A percentile compares a stretch with the other conserved stretches of the same genome.
These are phyloP conservation scores for Actinomortierella ambigua DNA, from an alignment of 371 early-diverging fungal genomes.

Conservation along the genomic window DNA sequence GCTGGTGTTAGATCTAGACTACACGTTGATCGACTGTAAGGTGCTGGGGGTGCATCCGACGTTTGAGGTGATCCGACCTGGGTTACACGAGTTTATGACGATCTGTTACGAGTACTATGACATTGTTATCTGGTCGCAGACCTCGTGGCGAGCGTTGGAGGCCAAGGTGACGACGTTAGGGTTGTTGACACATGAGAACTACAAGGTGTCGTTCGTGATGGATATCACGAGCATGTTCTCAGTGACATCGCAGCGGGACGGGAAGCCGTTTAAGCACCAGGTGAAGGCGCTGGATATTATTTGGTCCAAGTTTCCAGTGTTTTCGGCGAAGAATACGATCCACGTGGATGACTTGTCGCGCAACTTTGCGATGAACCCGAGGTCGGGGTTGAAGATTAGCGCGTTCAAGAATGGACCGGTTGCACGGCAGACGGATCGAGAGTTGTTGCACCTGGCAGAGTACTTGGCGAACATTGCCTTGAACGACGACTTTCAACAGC, in stretches of 20 bases:
- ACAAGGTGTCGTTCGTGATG: slow-evolving; percentile 63
- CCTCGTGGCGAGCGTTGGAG: slow-evolving; percentile 63
- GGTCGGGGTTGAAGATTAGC: slow-evolving; percentile 61
- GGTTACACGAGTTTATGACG: slow-evolving; percentile 63
- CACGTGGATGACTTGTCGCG: slow-evolving; percentile 66
- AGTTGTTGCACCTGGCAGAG: slow-evolving; percentile 52
- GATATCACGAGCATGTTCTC: slow-evolving; percentile 66
- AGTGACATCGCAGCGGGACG: slow-evolving; percentile 52
- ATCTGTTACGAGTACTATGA: slow-evolving; percentile 63
- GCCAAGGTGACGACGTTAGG: slow-evolving; percentile 69
- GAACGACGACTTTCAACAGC: slow-evolving; percentile 47
- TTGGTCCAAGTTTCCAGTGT: slow-evolving; percentile 59
- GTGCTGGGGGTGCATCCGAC: slow-evolving; percentile 50
- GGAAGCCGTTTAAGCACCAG: slow-evolving; percentile 54
- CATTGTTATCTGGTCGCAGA: slow-evolving; percentile 72
- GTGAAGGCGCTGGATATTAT: slow-evolving; percentile 69
- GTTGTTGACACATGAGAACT: slow-evolving; percentile 57
- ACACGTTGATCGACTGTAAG: slow-evolving; percentile 67
- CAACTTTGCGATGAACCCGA: slow-evolving; percentile 59
- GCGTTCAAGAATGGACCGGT: slow-evolving; percentile 59
- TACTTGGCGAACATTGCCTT: slow-evolving; percentile 56
- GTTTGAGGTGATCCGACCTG: slow-evolving; percentile 60
- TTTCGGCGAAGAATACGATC: slow-evolving; percentile 52
- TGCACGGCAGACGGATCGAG: slow-evolving; percentile 50
- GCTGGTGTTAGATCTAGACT: slow-evolving; percentile 67